phyloP scores from a whole-genome alignment of 2,329 filamentous ascomycete species.

The Alternaria angustiovoidea region DNA sequence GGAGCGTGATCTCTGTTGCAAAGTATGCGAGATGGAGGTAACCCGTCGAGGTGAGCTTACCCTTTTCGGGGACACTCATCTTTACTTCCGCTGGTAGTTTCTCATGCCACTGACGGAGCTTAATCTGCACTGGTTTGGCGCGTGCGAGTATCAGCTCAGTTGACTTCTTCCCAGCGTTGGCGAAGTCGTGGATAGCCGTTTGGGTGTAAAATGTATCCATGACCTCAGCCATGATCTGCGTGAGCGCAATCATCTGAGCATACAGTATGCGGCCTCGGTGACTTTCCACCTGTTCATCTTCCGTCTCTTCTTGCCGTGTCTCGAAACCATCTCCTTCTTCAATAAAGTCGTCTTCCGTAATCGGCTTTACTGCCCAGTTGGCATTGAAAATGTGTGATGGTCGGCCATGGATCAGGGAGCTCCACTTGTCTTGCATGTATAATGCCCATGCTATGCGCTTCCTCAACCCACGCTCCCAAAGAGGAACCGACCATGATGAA shows the following conservation, averaged over 20 bases:
- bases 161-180: slow-evolving; percentile 71
- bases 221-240: slow-evolving; percentile 79
- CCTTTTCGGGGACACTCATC: slow-evolving; percentile 65
- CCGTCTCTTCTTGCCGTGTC: slow-evolving; percentile 53
- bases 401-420: slow-evolving; percentile 81
- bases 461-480: slow-evolving; percentile 84
- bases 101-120: slow-evolving; percentile 83
- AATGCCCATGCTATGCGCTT: slow-evolving; percentile 89
- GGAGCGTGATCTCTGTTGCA: slow-evolving; percentile 90
- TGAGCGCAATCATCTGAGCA: slow-evolving; percentile 77
- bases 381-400: slow-evolving; percentile 76
- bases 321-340: slow-evolving; percentile 67
- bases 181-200: slow-evolving; percentile 74
- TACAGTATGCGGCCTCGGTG: slow-evolving; percentile 76
- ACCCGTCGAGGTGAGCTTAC: slow-evolving; percentile 56
- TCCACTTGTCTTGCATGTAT: slow-evolving; percentile 96
- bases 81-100: slow-evolving; percentile 69
- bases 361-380: slow-evolving; percentile 78
- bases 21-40: slow-evolving; percentile 93
- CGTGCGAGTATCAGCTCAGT: slow-evolving; percentile 76
- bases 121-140: slow-evolving; percentile 83
- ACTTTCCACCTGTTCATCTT: slow-evolving; percentile 68
- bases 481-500: slow-evolving; percentile 83
- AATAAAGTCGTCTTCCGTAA: slow-evolving; percentile 74
- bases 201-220: slow-evolving; percentile 85